Evolutionary conservation across 441 rosid species (phyloP).

Genomic region (Eutrema salsugineum): DNA sequence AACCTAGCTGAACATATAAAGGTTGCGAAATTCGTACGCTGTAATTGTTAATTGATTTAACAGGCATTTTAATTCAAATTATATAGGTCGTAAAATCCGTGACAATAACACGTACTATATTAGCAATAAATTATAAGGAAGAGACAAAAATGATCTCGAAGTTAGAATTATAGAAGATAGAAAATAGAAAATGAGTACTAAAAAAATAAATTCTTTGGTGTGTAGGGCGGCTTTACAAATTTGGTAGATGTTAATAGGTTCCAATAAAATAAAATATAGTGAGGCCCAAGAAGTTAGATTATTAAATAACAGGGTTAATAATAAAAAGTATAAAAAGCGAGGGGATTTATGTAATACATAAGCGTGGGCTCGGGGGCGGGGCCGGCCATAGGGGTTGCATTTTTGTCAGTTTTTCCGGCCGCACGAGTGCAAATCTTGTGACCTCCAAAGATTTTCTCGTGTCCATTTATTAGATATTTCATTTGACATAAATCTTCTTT

Average conservation of each 20-base stretch:
- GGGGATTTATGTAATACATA: not conserved
- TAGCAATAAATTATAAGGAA: not conserved
- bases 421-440: conserved; percentile 29
- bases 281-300: not conserved
- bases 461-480: not conserved
- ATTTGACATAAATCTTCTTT: not conserved
- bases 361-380: conserved; percentile 9
- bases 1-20: not conserved
- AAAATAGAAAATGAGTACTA: not conserved
- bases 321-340: not conserved
- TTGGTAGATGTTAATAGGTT: not conserved
- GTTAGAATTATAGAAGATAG: not conserved
- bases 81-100: not conserved
- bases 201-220: not conserved
- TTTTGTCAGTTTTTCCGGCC: conserved; percentile 28
- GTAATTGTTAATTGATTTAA: too few species aligned
- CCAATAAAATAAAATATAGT: not conserved
- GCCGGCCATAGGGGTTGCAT: conserved; percentile 9
- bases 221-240: not conserved
- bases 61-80: too few species aligned
- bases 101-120: not conserved
- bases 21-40: not conserved
- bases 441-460: conserved; percentile 9
- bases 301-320: not conserved
- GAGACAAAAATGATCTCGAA: conserved; percentile 7